Conservation (phyloP, 768 basidiomycete species). For the Kwoniella heveanensis region DNA sequence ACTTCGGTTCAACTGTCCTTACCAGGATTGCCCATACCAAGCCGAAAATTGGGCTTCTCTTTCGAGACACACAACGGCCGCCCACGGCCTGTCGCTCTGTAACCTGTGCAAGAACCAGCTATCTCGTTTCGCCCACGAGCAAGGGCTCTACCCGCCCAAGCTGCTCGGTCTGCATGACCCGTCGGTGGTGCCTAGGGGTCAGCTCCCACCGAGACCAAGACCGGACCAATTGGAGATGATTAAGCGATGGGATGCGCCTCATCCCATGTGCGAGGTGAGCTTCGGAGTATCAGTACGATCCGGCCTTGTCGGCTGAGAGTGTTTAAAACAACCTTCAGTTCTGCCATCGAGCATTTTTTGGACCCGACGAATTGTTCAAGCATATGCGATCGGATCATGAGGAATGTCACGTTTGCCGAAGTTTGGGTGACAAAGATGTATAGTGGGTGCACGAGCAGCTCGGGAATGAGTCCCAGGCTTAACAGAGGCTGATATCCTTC, state of each 20-base stretch:
- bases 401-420: constrained; percentile 93
- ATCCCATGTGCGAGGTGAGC: constrained; percentile 57
- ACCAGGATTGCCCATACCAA: constrained; percentile 76
- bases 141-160: constrained; percentile 73
- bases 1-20: constrained; percentile 92
- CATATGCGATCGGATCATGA: constrained; percentile 95
- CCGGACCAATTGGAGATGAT: constrained; percentile 53
- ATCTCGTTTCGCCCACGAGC: constrained; percentile 95
- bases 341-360: constrained; percentile 88
- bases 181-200: constrained; percentile 60
- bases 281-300: background rate
- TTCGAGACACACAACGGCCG: constrained; percentile 75
- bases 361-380: constrained; percentile 86
- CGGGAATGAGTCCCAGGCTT: background rate
- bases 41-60: constrained; percentile 87
- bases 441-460: constrained; percentile 66
- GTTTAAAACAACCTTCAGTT: constrained; percentile 61
- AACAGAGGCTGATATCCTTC: background rate
- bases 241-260: constrained; percentile 52
- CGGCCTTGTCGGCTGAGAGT: background rate
- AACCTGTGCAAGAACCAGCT: constrained; percentile 85
- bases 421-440: constrained; percentile 74
- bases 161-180: constrained; percentile 75
- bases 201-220: constrained; percentile 44
- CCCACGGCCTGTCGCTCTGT: constrained; percentile 78